A percentile compares a stretch with the other conserved stretches of the same genome.
Evolutionary conservation across 2,329 filamentous ascomycete species (phyloP).

Genomic region (Colletotrichum endophyticum): DNA sequence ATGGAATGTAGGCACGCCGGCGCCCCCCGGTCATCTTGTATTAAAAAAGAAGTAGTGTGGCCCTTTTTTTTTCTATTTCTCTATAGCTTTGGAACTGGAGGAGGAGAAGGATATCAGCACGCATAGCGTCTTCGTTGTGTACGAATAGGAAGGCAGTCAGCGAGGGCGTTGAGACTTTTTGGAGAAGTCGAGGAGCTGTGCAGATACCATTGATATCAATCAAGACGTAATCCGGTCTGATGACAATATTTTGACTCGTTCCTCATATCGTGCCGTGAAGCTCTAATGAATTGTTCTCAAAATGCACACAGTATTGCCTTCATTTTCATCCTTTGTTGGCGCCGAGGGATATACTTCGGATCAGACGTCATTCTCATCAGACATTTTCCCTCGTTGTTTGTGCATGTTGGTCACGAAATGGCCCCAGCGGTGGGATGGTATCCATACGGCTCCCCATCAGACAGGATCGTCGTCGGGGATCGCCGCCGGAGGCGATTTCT

Average conservation of each 20-base stretch:
- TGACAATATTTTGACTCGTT: background rate
- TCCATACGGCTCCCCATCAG: background rate
- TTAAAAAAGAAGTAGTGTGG: slow-evolving; percentile 22
- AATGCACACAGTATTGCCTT: background rate
- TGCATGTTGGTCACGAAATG: background rate
- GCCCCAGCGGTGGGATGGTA: background rate
- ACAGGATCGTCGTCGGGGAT: background rate
- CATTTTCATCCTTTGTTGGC: no score
- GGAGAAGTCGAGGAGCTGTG: background rate
- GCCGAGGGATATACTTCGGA: background rate
- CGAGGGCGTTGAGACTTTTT: slow-evolving; percentile 4
- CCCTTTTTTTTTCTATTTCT: background rate
- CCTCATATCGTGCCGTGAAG: background rate
- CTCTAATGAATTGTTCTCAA: background rate
- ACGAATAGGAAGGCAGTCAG: background rate
- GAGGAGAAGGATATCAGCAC: background rate
- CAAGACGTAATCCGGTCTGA: slow-evolving; percentile 1
- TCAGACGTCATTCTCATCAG: background rate
- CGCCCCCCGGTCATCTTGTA: slow-evolving; percentile 27
- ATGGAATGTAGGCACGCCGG: slow-evolving; percentile 15
- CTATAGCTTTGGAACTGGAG: background rate
- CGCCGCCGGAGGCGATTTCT: background rate
- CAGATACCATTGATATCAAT: slow-evolving; percentile 17
- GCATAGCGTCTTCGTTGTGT: slow-evolving; percentile 16
- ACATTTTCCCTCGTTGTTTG: background rate